Base-by-base conservation (phyloP, 148 eudicot genomes). In the Camellia sinensis region DNA sequence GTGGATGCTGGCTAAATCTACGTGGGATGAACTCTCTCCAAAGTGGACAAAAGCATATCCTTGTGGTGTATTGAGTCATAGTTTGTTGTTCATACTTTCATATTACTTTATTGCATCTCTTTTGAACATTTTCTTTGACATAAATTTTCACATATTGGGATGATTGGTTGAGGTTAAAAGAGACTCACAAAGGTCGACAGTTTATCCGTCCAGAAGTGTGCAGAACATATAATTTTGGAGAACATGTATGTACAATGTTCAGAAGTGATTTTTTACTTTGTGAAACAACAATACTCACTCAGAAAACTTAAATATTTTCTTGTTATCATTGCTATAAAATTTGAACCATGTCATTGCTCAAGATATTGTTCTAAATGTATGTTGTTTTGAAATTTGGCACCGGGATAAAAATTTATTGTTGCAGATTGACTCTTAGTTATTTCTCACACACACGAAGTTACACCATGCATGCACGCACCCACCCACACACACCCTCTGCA, bases 41-140 rank as follows among this genome's bases (percentile, higher is more conserved):
- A 96, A 96, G 87, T 96, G 99, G 99, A 98, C 99, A 7, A 96
- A 93, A 89, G 99, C 99, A 96, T 96, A 96, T 96, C 99, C 99
- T 96, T 93, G 61, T 82, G 50, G 57, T 74, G 63, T 79, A 53
- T 29, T 80, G 71, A 78, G 5, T 79, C 82, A 60, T 73, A 19
- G 57, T 67, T 74, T 76, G 76, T 71, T 22, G 46, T 67, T 81
- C 70, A 41, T 12, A 22, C 44, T 54, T 56, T 11, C 37, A 29
- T 29, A 29, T 78, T 19, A 21, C 62, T 59, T 71, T 45, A 41
- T 53, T 37, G 62, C 43, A n/a, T 78, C 65, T 53, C 50, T 73
- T 76, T 82, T 46, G 53, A 53, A 76, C 65, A 68, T 69, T 86
- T 82, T 82, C 89, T 85, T 96, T 96, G 87, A 93, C 95, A 78